phyloP scores from a whole-genome alignment of 2,329 filamentous ascomycete species.

The Fusarium bactridioides region DNA sequence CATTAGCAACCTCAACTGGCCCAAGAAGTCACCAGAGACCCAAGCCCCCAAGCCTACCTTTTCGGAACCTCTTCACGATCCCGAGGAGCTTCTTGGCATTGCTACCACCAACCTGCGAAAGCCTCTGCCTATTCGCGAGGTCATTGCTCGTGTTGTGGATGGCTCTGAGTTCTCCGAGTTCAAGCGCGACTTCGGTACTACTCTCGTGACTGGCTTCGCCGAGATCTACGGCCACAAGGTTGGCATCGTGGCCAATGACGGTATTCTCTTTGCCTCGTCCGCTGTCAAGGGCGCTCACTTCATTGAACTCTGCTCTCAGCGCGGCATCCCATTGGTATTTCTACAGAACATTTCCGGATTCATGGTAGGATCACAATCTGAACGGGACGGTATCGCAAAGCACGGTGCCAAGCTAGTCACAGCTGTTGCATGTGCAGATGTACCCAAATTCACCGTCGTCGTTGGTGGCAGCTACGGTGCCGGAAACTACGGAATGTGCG shows the following conservation, averaged over 20 bases:
- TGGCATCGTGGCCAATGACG: slow-evolving; percentile 94
- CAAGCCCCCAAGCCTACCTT: slow-evolving; percentile 55
- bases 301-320: slow-evolving; percentile 91
- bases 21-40: slow-evolving; percentile 55
- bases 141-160: slow-evolving; percentile 93
- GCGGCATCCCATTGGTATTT: slow-evolving; percentile 89
- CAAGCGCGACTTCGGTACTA: slow-evolving; percentile 89
- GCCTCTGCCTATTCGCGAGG: slow-evolving; percentile 84
- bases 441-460: slow-evolving; percentile 96
- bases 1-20: slow-evolving; percentile 90
- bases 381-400: slow-evolving; percentile 95
- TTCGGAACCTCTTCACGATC: slow-evolving; percentile 80
- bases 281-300: slow-evolving; percentile 96
- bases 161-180: slow-evolving; percentile 92
- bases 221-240: slow-evolving; percentile 89
- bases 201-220: slow-evolving; percentile 91
- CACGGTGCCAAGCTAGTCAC: slow-evolving; percentile 97
- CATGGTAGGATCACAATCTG: slow-evolving; percentile 94
- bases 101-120: slow-evolving; percentile 89
- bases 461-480: slow-evolving; percentile 93
- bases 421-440: slow-evolving; percentile 90
- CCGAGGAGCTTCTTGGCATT: slow-evolving; percentile 84
- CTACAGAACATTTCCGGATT: slow-evolving; percentile 97
- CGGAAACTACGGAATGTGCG: slow-evolving; percentile 99
- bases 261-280: slow-evolving; percentile 89